phyloP scores from a whole-genome alignment of 257 asterid genomes.

The Przewalskia tangutica region DNA sequence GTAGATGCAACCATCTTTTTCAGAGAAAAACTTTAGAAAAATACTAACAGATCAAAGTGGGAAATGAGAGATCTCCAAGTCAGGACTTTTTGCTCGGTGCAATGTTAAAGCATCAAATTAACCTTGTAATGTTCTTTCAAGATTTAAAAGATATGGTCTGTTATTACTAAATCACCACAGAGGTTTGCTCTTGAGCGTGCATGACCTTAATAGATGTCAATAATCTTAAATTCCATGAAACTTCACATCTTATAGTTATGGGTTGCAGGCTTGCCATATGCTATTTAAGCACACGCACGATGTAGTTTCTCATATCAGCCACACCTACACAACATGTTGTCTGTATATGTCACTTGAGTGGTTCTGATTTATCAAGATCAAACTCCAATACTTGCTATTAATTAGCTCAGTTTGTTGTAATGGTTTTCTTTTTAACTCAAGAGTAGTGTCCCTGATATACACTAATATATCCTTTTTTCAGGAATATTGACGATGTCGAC shows the following conservation, averaged over 20 bases:
- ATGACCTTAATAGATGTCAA: background rate
- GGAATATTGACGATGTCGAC: conserved; percentile 78
- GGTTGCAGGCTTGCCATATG: background rate
- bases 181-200: background rate
- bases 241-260: background rate
- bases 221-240: background rate
- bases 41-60: background rate
- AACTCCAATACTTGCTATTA: background rate
- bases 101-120: background rate
- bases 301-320: background rate
- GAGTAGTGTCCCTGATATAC: background rate
- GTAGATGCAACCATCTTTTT: background rate
- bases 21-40: background rate
- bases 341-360: background rate
- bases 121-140: background rate
- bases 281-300: background rate
- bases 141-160: background rate
- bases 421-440: background rate
- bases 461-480: conserved; percentile 9
- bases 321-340: background rate
- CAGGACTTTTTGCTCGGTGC: background rate
- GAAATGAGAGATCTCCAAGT: background rate
- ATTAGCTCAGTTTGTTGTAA: background rate
- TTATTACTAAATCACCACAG: background rate
- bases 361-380: background rate